Evolutionary conservation across 2,329 filamentous ascomycete genomes (phyloP).

Genomic region (Penicillium glabrum): DNA sequence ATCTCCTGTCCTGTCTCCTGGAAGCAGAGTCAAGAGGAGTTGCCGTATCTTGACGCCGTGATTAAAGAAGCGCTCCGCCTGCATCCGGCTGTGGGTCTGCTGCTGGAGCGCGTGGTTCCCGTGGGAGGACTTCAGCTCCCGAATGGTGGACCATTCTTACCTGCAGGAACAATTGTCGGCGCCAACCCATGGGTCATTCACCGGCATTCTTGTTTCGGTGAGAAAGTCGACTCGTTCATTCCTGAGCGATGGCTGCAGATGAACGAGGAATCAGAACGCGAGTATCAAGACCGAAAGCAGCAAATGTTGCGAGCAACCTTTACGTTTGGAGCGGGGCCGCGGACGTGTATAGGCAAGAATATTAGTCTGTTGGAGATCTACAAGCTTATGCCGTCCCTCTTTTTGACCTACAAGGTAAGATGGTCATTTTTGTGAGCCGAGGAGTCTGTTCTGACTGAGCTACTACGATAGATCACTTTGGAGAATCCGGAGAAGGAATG

Average conservation of each 20-base stretch:
- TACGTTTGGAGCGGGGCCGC: constrained; percentile 55
- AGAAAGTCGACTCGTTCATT: constrained; percentile 18
- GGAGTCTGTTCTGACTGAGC: neutral
- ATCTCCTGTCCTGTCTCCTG: constrained; percentile 22
- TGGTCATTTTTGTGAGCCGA: neutral
- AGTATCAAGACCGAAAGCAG: constrained; percentile 14
- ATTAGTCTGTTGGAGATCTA: constrained; percentile 58
- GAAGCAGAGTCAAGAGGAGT: constrained; percentile 25
- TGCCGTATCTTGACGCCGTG: constrained; percentile 31
- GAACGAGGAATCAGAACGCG: constrained; percentile 11
- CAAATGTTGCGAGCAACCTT: constrained; percentile 24
- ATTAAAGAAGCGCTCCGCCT: constrained; percentile 29
- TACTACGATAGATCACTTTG: constrained; percentile 16
- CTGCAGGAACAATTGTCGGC: constrained; percentile 31
- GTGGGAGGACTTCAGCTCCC: constrained; percentile 21
- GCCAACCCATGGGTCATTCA: constrained; percentile 35
- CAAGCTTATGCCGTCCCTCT: constrained; percentile 57
- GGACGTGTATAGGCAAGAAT: constrained; percentile 57
- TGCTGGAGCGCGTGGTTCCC: constrained; percentile 26
- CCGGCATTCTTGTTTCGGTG: constrained; percentile 21
- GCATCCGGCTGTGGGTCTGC: constrained; percentile 24
- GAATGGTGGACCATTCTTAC: constrained; percentile 17
- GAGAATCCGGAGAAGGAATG: constrained; percentile 17
- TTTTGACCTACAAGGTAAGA: constrained; percentile 28
- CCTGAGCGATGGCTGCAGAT: constrained; percentile 25